Evolutionary conservation across 148 eudicot genomes (phyloP).

Genomic region (Drosera capensis): DNA sequence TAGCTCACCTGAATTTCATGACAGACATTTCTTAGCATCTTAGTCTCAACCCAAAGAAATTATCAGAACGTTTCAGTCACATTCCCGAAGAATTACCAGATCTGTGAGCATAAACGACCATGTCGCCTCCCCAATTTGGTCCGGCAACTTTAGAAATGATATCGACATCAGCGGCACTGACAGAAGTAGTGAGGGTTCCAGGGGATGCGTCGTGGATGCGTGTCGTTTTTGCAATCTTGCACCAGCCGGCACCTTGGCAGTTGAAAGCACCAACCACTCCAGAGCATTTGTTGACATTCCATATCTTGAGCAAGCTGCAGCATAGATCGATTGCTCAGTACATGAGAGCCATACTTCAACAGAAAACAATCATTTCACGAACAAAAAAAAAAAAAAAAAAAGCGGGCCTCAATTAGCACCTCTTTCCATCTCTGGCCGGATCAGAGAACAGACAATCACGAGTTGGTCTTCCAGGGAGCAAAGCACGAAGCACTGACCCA

Average conservation of each 20-base stretch:
- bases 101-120: constrained; percentile 41
- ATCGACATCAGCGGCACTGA: constrained; percentile 57
- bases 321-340: background rate
- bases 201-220: constrained; percentile 76
- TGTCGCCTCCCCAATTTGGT: constrained; percentile 59
- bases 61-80: background rate
- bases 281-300: constrained; percentile 78
- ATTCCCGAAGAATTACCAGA: constrained; percentile 22
- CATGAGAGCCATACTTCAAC: background rate
- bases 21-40: background rate
- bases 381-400: background rate
- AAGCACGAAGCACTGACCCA: constrained; percentile 82
- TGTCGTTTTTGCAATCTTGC: constrained; percentile 60
- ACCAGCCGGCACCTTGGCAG: constrained; percentile 99
- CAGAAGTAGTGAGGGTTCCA: constrained; percentile 50
- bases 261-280: constrained; percentile 93
- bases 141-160: constrained; percentile 44
- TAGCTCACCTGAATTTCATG: constrained; percentile 31
- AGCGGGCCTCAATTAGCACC: constrained; percentile 20
- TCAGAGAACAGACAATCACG: constrained; percentile 75
- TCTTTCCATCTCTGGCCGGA: constrained; percentile 86
- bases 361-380: background rate
- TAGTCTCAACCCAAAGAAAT: background rate
- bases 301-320: constrained; percentile 75
- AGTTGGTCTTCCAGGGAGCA: constrained; percentile 80